Evolutionary conservation across 1,139 yeast genomes (phyloP).

Genomic region (Saccharomyces hybrid): DNA sequence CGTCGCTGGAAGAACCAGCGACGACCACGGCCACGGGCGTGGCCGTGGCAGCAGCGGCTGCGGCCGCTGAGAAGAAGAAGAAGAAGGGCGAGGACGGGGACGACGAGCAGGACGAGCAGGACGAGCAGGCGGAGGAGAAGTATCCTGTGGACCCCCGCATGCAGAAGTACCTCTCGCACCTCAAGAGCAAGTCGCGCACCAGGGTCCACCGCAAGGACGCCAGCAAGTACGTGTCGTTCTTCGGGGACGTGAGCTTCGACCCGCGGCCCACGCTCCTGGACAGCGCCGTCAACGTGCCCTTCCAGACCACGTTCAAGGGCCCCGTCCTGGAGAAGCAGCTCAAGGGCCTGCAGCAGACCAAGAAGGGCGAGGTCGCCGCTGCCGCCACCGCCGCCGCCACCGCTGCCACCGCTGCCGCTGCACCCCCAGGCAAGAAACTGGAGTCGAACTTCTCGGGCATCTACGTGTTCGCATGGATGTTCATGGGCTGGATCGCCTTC

Average conservation of each 20-base stretch:
- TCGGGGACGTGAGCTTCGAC: conserved; percentile 17
- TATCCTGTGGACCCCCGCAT: conserved; percentile 1
- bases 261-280: conserved; percentile 10
- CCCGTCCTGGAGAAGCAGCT: conserved; percentile 12
- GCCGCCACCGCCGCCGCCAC: neutral
- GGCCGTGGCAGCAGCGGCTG: neutral
- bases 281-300: conserved; percentile 12
- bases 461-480: conserved; percentile 12
- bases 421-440: conserved; percentile 1
- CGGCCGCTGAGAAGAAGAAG: too few species aligned
- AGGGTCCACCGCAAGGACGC: conserved; percentile 4
- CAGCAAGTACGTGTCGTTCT: conserved; percentile 11
- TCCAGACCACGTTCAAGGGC: conserved; percentile 8
- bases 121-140: neutral
- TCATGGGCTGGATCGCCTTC: conserved; percentile 8
- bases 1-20: neutral
- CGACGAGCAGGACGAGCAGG: too few species aligned
- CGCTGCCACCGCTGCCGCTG: too few species aligned
- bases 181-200: neutral
- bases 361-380: neutral
- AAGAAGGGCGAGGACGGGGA: too few species aligned
- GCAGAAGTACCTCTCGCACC: conserved; percentile 2
- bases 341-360: conserved; percentile 8
- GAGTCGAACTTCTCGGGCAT: conserved; percentile 11
- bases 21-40: neutral